Percentiles rank a stretch among this genome's conserved stretches.
These are phyloP conservation scores for Lactuca sativa DNA, from an alignment of 129 eudicot species.

Conservation along the genomic window DNA sequence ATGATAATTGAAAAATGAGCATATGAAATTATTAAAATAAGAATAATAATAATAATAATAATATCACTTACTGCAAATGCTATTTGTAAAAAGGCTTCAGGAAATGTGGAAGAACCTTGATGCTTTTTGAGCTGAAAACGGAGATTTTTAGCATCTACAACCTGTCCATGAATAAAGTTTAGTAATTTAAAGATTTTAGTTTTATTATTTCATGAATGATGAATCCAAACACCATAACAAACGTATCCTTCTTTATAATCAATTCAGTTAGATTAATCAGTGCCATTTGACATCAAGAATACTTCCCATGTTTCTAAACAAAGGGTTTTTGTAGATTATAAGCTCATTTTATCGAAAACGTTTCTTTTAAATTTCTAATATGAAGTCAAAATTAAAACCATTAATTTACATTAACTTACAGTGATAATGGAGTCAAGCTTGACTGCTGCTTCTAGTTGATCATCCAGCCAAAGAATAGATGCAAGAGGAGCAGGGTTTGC, in stretches of 20 bases:
- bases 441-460: slow-evolving; percentile 83
- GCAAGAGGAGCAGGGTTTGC: slow-evolving; percentile 99
- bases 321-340: no score
- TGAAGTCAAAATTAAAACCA: neutral
- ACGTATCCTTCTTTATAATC: no score
- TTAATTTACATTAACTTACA: slow-evolving; percentile 38
- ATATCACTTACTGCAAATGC: slow-evolving; percentile 69
- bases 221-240: no score
- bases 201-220: no score
- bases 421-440: slow-evolving; percentile 90
- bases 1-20: slow-evolving; percentile 15
- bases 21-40: neutral
- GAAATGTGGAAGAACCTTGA: slow-evolving; percentile 77
- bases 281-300: no score
- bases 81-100: slow-evolving; percentile 89
- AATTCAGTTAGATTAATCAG: no score
- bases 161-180: slow-evolving; percentile 44
- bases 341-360: no score
- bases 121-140: slow-evolving; percentile 74
- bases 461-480: slow-evolving; percentile 97
- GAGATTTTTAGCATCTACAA: slow-evolving; percentile 95
- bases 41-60: neutral
- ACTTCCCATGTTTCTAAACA: no score
- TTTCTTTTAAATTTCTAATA: neutral
- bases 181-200: neutral